These are phyloP conservation scores for Kokia cookei DNA, from an alignment of 441 rosid species.

Conservation along the genomic window DNA sequence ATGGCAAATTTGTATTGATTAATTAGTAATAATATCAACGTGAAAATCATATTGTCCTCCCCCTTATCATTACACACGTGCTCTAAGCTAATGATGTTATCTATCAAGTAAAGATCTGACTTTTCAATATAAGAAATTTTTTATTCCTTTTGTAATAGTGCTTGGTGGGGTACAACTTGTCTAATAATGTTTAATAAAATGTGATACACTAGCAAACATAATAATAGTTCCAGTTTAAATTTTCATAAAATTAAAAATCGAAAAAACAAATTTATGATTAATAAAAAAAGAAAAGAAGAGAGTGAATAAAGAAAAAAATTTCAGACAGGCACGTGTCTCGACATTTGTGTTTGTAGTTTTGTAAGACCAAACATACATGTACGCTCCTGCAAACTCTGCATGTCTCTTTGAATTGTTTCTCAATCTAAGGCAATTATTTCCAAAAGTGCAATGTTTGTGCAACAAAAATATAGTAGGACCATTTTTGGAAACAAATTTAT, in stretches of 20 bases:
- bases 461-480: neutral
- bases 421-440: neutral
- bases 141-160: constrained; percentile 10
- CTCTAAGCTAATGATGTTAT: constrained; percentile 34
- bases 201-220: neutral
- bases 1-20: constrained; percentile 6
- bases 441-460: neutral
- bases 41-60: constrained; percentile 16
- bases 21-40: neutral
- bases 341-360: neutral
- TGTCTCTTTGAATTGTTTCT: neutral
- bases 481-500: neutral
- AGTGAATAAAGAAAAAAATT: neutral
- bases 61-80: constrained; percentile 62
- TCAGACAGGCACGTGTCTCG: neutral
- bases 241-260: neutral
- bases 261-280: neutral
- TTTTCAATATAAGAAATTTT: constrained; percentile 12
- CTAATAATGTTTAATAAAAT: neutral
- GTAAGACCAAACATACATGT: constrained; percentile 1
- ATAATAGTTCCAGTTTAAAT: neutral
- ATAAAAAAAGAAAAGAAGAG: neutral
- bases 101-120: constrained; percentile 31
- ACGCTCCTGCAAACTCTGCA: constrained; percentile 4
- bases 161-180: neutral